Evolutionary conservation across 2,329 filamentous ascomycete genomes (phyloP).

Genomic region (Didymella keratinophila): DNA sequence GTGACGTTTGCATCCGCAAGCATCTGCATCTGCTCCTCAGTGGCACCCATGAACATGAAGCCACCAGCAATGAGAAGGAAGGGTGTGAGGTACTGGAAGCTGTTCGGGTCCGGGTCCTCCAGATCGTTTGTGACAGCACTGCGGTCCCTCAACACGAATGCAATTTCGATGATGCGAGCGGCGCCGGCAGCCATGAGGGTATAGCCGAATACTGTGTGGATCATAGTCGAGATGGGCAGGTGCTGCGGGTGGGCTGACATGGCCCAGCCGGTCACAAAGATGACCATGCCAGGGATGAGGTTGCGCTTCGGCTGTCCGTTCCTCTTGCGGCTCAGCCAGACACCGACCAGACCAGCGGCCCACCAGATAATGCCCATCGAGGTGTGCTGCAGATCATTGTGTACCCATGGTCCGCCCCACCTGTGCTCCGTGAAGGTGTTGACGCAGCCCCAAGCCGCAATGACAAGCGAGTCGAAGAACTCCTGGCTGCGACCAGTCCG

Average conservation of each 20-base stretch:
- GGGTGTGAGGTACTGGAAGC: conserved; percentile 74
- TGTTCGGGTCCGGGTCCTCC: conserved; percentile 72
- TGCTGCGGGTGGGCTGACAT: conserved; percentile 93
- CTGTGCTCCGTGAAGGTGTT: conserved; percentile 98
- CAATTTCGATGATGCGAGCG: conserved; percentile 87
- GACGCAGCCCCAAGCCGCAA: conserved; percentile 93
- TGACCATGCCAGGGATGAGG: conserved; percentile 89
- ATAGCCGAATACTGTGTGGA: conserved; percentile 91
- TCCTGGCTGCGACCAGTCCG: conserved; percentile 88
- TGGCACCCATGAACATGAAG: conserved; percentile 97
- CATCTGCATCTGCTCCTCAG: conserved; percentile 91
- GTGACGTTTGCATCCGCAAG: conserved; percentile 78
- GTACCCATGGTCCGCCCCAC: conserved; percentile 88
- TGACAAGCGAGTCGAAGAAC: conserved; percentile 92
- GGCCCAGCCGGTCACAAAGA: conserved; percentile 90
- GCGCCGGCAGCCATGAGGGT: conserved; percentile 90
- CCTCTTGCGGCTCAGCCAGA: conserved; percentile 88
- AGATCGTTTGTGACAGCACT: conserved; percentile 71
- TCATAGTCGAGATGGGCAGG: conserved; percentile 82
- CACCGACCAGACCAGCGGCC: conserved; percentile 86
- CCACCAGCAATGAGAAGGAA: conserved; percentile 89
- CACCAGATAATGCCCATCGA: conserved; percentile 99
- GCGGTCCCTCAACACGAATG: conserved; percentile 82
- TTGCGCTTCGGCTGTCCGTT: conserved; percentile 90
- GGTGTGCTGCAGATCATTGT: conserved; percentile 96